These are phyloP conservation scores for Lactarius tabidus DNA, from an alignment of 768 basidiomycete species.

Conservation along the genomic window DNA sequence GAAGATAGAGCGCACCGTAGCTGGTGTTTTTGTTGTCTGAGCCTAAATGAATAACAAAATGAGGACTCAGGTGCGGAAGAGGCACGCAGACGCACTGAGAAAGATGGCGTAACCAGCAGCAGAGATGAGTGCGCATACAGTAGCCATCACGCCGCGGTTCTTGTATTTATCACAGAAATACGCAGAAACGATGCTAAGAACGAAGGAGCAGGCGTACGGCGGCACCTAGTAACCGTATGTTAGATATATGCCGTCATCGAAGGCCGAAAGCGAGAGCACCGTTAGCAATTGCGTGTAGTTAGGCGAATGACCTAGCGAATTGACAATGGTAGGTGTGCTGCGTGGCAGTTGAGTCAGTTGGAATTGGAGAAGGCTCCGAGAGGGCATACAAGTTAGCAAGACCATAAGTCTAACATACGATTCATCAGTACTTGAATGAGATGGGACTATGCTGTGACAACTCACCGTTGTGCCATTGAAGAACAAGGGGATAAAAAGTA, in stretches of 20 bases:
- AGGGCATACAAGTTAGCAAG: conserved; percentile 28
- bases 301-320: conserved; percentile 30
- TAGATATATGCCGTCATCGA: background rate
- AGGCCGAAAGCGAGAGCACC: background rate
- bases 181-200: conserved; percentile 12
- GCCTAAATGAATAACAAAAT: conserved; percentile 9
- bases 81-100: conserved; percentile 5
- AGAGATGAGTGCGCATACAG: conserved; percentile 9
- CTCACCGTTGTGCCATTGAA: too few species aligned
- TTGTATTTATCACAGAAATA: conserved; percentile 20
- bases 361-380: background rate
- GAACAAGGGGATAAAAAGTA: too few species aligned
- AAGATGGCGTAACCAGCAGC: conserved; percentile 17
- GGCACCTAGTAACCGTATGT: conserved; percentile 13
- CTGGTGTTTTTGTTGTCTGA: conserved; percentile 25
- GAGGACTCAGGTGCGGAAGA: too few species aligned
- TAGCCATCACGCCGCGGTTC: conserved; percentile 18
- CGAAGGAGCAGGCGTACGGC: conserved; percentile 32
- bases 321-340: conserved; percentile 30
- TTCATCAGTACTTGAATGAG: background rate
- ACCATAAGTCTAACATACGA: conserved; percentile 17
- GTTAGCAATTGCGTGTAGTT: conserved; percentile 32
- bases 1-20: conserved; percentile 32
- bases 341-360: conserved; percentile 2
- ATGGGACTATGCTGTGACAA: background rate